Evolutionary conservation across 805 yeast genomes (phyloP).

Genomic region (Saccharomycopsis vini): DNA sequence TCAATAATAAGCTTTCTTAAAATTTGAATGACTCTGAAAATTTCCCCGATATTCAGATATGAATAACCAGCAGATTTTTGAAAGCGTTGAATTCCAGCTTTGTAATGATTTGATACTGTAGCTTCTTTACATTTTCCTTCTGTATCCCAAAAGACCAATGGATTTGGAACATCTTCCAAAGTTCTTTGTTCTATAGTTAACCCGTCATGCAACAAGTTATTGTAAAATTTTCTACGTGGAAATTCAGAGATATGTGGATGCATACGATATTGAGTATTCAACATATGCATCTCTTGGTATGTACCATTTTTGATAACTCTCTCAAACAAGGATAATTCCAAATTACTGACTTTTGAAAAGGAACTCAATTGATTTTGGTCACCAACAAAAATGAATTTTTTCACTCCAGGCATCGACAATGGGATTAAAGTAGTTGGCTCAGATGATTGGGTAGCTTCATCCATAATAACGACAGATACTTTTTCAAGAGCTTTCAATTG

Average conservation of each 20-base stretch:
- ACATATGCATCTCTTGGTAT: conserved; percentile 53
- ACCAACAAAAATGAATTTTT: conserved; percentile 62
- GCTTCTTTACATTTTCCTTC: conserved; percentile 38
- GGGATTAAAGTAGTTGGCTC: conserved; percentile 69
- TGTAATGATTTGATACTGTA: conserved; percentile 37
- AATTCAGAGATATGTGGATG: conserved; percentile 55
- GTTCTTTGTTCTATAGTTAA: conserved; percentile 43
- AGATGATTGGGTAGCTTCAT: conserved; percentile 70
- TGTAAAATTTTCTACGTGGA: conserved; percentile 45
- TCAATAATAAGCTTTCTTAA: conserved; percentile 44
- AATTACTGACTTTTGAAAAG: conserved; percentile 57
- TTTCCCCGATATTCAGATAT: conserved; percentile 48
- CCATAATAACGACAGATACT: conserved; percentile 65
- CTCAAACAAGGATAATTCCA: conserved; percentile 62
- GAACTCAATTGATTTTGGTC: conserved; percentile 70
- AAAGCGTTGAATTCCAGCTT: conserved; percentile 24
- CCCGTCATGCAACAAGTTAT: conserved; percentile 46
- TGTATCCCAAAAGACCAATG: conserved; percentile 56
- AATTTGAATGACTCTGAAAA: conserved; percentile 36
- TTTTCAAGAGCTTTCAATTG: conserved; percentile 46
- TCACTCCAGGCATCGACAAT: conserved; percentile 56
- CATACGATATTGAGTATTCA: conserved; percentile 63
- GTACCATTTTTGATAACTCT: conserved; percentile 55
- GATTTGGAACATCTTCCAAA: conserved; percentile 40
- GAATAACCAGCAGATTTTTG: conserved; percentile 49